Percentiles rank a stretch among this genome's conserved stretches.
phyloP scores from a whole-genome alignment of 2,329 filamentous ascomycete species.

The Colletotrichum eremochloae region DNA sequence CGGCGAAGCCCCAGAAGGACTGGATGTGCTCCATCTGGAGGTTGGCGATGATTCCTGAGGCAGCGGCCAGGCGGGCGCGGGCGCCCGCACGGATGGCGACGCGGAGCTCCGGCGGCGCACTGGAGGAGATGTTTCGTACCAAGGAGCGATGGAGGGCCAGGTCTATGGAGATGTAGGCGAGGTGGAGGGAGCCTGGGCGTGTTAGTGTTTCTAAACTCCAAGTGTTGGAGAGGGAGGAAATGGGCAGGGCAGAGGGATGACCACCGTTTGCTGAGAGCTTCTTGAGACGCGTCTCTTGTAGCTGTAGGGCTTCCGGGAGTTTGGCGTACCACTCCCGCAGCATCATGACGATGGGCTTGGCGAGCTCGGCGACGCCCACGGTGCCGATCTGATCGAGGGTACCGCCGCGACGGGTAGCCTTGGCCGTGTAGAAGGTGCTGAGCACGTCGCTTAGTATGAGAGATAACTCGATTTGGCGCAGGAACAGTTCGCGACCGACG shows the following conservation, averaged over 20 bases:
- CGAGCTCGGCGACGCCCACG: conserved; percentile 51
- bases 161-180: conserved; percentile 65
- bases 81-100: conserved; percentile 54
- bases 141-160: conserved; percentile 65
- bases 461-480: conserved; percentile 64
- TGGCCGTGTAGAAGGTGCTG: conserved; percentile 60
- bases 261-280: conserved; percentile 55
- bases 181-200: conserved; percentile 59
- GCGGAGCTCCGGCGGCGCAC: conserved; percentile 49
- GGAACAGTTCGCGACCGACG: conserved; percentile 62
- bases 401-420: conserved; percentile 49
- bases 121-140: conserved; percentile 57
- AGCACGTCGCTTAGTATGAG: conserved; percentile 65
- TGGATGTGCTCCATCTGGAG: conserved; percentile 61
- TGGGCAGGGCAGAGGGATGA: not conserved
- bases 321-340: conserved; percentile 60
- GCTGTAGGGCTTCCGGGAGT: conserved; percentile 60
- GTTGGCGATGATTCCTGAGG: conserved; percentile 56
- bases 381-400: conserved; percentile 51
- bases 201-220: conserved; percentile 42
- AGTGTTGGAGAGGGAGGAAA: conserved; percentile 25
- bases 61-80: conserved; percentile 54
- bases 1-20: conserved; percentile 61
- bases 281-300: conserved; percentile 57
- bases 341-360: conserved; percentile 51